Percentiles rank a stretch among this genome's conserved stretches.
phyloP scores from a whole-genome alignment of 2,329 filamentous ascomycete species.

The Beauveria rudraprayagi region DNA sequence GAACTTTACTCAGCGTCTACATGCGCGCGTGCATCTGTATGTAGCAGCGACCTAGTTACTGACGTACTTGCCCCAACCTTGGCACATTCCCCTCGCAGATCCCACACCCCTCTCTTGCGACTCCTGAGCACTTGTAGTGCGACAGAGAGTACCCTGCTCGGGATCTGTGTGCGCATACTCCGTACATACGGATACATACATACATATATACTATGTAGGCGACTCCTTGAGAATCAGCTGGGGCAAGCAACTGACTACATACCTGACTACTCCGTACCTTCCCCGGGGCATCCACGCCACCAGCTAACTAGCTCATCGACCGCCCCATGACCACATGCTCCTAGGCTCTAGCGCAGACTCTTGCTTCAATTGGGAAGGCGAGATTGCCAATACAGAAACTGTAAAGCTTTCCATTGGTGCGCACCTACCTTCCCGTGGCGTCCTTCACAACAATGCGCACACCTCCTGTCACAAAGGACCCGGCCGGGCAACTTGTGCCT shows the following conservation, averaged over 20 bases:
- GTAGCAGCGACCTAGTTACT: no score
- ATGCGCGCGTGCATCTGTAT: no score
- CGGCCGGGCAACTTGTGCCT: neutral
- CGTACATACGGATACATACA: no score
- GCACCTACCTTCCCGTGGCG: neutral
- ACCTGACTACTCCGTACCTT: neutral
- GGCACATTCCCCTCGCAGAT: no score
- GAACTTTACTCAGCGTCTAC: no score
- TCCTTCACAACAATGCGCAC: neutral
- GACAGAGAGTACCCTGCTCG: no score
- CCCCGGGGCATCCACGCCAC: neutral
- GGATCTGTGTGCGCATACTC: no score
- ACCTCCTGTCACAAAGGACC: neutral
- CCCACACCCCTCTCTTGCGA: no score
- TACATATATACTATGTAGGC: neutral
- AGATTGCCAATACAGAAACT: neutral
- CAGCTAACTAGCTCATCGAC: neutral
- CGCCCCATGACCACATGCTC: neutral
- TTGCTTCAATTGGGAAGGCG: neutral
- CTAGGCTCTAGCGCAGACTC: neutral
- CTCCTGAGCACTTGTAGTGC: no score
- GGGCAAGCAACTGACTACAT: neutral
- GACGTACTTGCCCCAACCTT: no score
- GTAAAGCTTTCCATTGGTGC: neutral
- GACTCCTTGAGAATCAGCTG: slow-evolving; percentile 1